Conservation (phyloP, 805 yeast genomes). For the Candida endomychidarum region DNA sequence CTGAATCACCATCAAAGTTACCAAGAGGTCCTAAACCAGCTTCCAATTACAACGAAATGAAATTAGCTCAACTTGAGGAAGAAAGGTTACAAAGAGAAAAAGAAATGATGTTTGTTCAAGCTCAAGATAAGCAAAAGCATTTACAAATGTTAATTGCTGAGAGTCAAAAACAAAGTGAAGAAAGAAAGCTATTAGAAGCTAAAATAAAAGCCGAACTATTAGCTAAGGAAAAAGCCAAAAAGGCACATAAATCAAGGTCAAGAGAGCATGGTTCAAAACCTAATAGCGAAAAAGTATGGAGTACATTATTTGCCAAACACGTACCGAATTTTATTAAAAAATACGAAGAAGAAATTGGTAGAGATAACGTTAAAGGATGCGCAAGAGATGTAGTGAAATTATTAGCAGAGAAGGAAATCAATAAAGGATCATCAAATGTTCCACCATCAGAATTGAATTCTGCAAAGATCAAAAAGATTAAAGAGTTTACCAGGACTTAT, state of each 20-base stretch:
- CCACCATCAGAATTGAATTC: slow-evolving; percentile 59
- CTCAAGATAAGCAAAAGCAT: slow-evolving; percentile 34
- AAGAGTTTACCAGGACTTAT: slow-evolving; percentile 57
- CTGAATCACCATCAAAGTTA: slow-evolving; percentile 23
- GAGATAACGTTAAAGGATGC: slow-evolving; percentile 70
- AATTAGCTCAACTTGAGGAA: slow-evolving; percentile 33
- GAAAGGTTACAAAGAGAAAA: slow-evolving; percentile 31
- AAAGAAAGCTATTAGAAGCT: slow-evolving; percentile 28
- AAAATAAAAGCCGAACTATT: slow-evolving; percentile 22
- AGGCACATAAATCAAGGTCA: slow-evolving; percentile 14
- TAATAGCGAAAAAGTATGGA: slow-evolving; percentile 39
- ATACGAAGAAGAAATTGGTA: slow-evolving; percentile 65
- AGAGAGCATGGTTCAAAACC: slow-evolving; percentile 8
- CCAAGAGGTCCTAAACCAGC: slow-evolving; percentile 19
- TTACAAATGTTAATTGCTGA: slow-evolving; percentile 37
- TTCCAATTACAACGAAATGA: slow-evolving; percentile 18
- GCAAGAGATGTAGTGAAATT: slow-evolving; percentile 74
- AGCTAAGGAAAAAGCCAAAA: slow-evolving; percentile 20
- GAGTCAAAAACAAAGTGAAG: slow-evolving; percentile 30
- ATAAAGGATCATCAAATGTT: slow-evolving; percentile 37
- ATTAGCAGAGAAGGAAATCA: slow-evolving; percentile 67
- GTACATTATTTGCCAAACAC: slow-evolving; percentile 58
- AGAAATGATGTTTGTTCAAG: slow-evolving; percentile 32
- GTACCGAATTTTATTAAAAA: slow-evolving; percentile 79
- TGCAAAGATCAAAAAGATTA: slow-evolving; percentile 70